Percentiles rank a stretch among this genome's conserved stretches.
These are phyloP conservation scores for Retiboletus flavoniger DNA, from an alignment of 1,284 basidiomycete genomes.

Conservation along the genomic window DNA sequence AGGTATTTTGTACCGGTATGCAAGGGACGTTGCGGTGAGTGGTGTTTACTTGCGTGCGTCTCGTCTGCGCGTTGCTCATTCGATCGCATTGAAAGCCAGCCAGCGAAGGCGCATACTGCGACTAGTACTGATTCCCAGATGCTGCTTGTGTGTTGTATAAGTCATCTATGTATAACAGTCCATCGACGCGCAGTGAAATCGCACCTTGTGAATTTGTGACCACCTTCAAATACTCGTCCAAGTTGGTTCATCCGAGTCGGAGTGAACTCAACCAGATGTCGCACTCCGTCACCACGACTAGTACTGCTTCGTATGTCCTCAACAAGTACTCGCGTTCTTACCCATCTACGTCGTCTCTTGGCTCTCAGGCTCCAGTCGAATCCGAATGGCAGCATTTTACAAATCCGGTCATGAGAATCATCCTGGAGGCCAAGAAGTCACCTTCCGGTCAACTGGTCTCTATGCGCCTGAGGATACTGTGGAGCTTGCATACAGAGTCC, in stretches of 20 bases:
- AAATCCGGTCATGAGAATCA: constrained; percentile 62
- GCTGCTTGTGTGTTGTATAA: constrained; percentile 3
- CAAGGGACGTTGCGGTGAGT: constrained; percentile 77
- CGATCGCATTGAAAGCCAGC: constrained; percentile 53
- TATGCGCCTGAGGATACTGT: constrained; percentile 60
- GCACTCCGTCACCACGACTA: constrained; percentile 55
- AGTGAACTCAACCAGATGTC: constrained; percentile 39
- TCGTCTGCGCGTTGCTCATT: constrained; percentile 10
- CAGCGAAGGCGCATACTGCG: constrained; percentile 75
- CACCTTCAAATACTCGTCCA: background rate
- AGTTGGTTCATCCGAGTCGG: background rate
- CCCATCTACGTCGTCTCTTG: constrained; percentile 30
- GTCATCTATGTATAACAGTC: background rate
- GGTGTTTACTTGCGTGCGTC: background rate
- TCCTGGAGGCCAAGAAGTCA: constrained; percentile 59
- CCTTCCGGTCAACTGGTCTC: constrained; percentile 52
- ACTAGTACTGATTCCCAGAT: constrained; percentile 42
- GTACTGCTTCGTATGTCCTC: constrained; percentile 46
- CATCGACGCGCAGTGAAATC: background rate
- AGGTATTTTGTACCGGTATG: constrained; percentile 73
- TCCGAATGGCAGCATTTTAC: constrained; percentile 76
- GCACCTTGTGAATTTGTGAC: background rate
- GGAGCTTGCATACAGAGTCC: constrained; percentile 49
- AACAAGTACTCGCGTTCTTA: constrained; percentile 70
- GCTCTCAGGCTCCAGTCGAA: constrained; percentile 25